These are phyloP conservation scores for Cordyceps militaris DNA, from an alignment of 2,329 filamentous ascomycete genomes.

Conservation along the genomic window DNA sequence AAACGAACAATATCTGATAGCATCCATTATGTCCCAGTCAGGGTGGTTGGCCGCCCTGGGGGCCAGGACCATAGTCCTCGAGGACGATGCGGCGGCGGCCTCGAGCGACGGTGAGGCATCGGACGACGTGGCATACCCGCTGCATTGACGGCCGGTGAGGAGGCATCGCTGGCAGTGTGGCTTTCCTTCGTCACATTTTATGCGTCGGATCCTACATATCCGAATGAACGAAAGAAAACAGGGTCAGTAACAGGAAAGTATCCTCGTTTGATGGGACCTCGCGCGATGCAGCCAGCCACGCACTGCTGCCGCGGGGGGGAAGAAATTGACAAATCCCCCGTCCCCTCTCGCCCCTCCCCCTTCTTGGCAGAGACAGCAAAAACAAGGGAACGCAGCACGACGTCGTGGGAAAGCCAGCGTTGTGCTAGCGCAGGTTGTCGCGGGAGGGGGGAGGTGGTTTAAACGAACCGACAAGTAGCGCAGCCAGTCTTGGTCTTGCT, in stretches of 20 bases:
- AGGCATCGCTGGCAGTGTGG: slow-evolving; percentile 11
- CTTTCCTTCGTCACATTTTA: slow-evolving; percentile 13
- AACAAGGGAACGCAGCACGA: background rate
- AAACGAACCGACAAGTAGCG: slow-evolving; percentile 13
- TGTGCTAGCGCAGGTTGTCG: background rate
- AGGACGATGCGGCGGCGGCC: background rate
- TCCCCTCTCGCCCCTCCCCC: background rate
- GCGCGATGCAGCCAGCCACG: background rate
- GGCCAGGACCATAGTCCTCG: background rate
- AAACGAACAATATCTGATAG: slow-evolving; percentile 11
- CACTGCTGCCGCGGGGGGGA: background rate
- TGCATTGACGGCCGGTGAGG: slow-evolving; percentile 7
- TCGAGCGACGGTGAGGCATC: background rate
- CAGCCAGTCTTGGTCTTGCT: slow-evolving; percentile 12
- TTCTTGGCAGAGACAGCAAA: background rate
- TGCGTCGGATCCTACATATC: slow-evolving; percentile 4
- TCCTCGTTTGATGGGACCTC: too few relatives aligned
- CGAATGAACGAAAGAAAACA: background rate
- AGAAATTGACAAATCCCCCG: too few relatives aligned
- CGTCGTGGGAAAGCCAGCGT: too few relatives aligned
- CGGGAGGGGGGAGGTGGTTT: background rate
- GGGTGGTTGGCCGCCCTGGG: background rate
- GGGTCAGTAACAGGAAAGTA: background rate
- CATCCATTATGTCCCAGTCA: slow-evolving; percentile 10
- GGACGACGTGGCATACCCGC: background rate